Evolutionary conservation across 78 protist genomes (phyloP).

Genomic region (Planoprotostelium fungivorum): DNA sequence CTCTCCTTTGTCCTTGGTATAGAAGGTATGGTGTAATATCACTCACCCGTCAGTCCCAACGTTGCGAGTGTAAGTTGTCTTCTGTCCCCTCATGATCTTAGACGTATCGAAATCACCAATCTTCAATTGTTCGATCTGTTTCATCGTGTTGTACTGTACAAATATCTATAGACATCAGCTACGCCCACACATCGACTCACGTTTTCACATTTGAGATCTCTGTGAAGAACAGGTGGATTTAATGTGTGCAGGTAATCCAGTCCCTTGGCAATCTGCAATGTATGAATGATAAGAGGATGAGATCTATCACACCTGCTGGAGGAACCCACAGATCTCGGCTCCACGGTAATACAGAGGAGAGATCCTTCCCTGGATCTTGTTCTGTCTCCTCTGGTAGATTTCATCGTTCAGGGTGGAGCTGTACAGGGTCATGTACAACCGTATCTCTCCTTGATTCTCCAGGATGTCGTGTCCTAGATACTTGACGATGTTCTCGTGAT

Average conservation of each 20-base stretch:
- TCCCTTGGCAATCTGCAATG: slow-evolving; percentile 50
- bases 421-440: slow-evolving; percentile 49
- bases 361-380: neutral
- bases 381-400: slow-evolving; percentile 11
- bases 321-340: neutral
- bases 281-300: no score
- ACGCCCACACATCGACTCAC: neutral
- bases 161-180: neutral
- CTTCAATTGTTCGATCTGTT: neutral
- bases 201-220: slow-evolving; percentile 28
- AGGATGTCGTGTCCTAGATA: slow-evolving; percentile 53
- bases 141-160: neutral
- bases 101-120: neutral
- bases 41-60: neutral
- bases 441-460: slow-evolving; percentile 10
- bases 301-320: neutral
- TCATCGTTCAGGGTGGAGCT: slow-evolving; percentile 41
- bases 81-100: neutral
- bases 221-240: slow-evolving; percentile 45
- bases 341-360: neutral
- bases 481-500: slow-evolving; percentile 42
- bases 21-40: neutral
- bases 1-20: neutral
- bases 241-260: slow-evolving; percentile 43
- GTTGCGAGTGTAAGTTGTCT: neutral